A percentile compares a stretch with the other conserved stretches of the same genome.
Evolutionary conservation across 306 rosid genomes (phyloP).

Genomic region (Albizia julibrissin): DNA sequence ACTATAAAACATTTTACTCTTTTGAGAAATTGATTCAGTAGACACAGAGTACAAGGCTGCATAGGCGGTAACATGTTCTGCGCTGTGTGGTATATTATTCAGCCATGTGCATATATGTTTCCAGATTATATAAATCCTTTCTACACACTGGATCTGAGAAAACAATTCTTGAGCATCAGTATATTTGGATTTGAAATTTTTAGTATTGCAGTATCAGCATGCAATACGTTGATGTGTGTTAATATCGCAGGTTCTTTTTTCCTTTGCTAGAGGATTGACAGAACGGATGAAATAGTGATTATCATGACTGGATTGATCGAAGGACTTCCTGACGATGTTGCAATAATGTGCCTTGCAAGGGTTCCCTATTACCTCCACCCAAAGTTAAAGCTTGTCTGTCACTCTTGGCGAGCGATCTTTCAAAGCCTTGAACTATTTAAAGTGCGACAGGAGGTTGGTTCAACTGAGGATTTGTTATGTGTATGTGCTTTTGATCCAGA

Average conservation of each 20-base stretch:
- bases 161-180: not conserved
- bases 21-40: not conserved
- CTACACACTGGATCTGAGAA: not conserved
- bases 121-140: not conserved
- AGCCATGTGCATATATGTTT: not conserved
- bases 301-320: constrained; percentile 90
- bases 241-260: constrained; percentile 39
- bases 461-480: constrained; percentile 80
- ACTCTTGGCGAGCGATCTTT: constrained; percentile 82
- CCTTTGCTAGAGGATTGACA: constrained; percentile 34
- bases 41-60: not conserved
- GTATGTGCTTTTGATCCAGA: constrained; percentile 94
- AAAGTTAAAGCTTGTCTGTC: constrained; percentile 81
- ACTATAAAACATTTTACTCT: not conserved
- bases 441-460: constrained; percentile 80
- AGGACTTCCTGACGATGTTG: constrained; percentile 94
- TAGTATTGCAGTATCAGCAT: constrained; percentile 5
- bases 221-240: constrained; percentile 23
- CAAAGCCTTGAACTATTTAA: constrained; percentile 77
- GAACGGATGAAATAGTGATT: constrained; percentile 55
- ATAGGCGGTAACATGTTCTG: not conserved
- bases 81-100: not conserved
- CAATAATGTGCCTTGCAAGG: constrained; percentile 89
- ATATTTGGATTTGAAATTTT: constrained; percentile 25
- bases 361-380: constrained; percentile 94